Conservation (phyloP, 768 basidiomycete species). For the Lentinula lateritia region DNA sequence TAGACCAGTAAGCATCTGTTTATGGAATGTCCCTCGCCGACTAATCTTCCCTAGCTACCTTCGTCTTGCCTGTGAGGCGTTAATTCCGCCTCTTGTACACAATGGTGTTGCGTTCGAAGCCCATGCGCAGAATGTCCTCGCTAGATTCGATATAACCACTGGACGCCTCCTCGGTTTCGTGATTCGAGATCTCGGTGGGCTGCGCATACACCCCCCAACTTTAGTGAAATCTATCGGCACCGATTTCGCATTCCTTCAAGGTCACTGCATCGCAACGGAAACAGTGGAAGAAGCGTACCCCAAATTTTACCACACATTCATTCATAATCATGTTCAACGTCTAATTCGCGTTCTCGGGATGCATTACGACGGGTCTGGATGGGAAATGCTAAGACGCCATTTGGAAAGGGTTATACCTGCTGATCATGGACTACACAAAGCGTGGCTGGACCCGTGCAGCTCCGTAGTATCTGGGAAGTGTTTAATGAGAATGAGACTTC, state of each 20-base stretch:
- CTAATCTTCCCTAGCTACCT: constrained; percentile 34
- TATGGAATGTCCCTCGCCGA: not conserved
- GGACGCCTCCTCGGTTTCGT: constrained; percentile 45
- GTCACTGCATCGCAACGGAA: constrained; percentile 44
- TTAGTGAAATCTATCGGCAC: constrained; percentile 42
- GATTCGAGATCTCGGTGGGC: constrained; percentile 51
- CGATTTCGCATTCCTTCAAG: constrained; percentile 46
- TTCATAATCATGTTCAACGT: constrained; percentile 57
- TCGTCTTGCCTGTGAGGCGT: constrained; percentile 42
- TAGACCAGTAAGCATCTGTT: constrained; percentile 34
- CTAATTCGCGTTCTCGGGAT: constrained; percentile 47
- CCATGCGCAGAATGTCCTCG: constrained; percentile 53
- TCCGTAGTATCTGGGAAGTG: constrained; percentile 47
- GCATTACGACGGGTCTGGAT: constrained; percentile 47
- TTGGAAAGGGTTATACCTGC: constrained; percentile 38
- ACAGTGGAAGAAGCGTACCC: constrained; percentile 46
- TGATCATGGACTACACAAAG: constrained; percentile 37
- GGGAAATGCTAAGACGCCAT: constrained; percentile 42
- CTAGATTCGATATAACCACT: constrained; percentile 37
- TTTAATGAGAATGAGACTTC: constrained; percentile 53
- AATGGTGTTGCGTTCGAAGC: constrained; percentile 61
- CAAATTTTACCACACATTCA: constrained; percentile 55
- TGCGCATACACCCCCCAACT: constrained; percentile 48
- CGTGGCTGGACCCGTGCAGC: constrained; percentile 39
- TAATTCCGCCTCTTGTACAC: constrained; percentile 45